These are phyloP conservation scores for Psidium guajava DNA, from an alignment of 345 rosid genomes.

Conservation along the genomic window DNA sequence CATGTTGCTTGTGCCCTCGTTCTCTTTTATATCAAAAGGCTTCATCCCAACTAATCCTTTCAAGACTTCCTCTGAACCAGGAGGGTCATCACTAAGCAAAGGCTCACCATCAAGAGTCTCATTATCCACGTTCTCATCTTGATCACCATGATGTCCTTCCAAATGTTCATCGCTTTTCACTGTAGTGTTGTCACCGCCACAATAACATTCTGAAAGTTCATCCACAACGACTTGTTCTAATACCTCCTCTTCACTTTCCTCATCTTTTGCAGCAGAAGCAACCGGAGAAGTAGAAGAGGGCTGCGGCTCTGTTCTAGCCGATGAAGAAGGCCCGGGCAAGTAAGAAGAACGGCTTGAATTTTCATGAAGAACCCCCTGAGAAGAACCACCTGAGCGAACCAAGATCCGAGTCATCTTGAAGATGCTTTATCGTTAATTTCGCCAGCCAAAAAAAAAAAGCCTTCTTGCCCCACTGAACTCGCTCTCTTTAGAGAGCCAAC, in stretches of 20 bases:
- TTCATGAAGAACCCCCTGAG: conserved; percentile 70
- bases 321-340: conserved; percentile 38
- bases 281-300: conserved; percentile 20
- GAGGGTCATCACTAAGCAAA: conserved; percentile 19
- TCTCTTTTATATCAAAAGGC: conserved; percentile 33
- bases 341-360: conserved; percentile 54
- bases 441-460: neutral
- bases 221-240: conserved; percentile 37
- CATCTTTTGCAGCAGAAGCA: conserved; percentile 39
- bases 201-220: conserved; percentile 34
- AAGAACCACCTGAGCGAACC: too few species aligned
- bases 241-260: conserved; percentile 46
- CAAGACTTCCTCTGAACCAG: conserved; percentile 15
- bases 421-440: conserved; percentile 1
- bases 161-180: conserved; percentile 33
- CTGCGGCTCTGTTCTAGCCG: conserved; percentile 49
- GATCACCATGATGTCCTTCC: conserved; percentile 16
- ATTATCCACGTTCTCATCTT: conserved; percentile 20
- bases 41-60: conserved; percentile 28
- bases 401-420: conserved; percentile 76
- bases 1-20: conserved; percentile 39
- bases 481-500: conserved; percentile 21
- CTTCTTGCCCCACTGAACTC: neutral
- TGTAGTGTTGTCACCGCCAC: conserved; percentile 29
- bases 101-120: conserved; percentile 26